Conservation (phyloP, 106 monocot species). For the Dendrobium nobile region DNA sequence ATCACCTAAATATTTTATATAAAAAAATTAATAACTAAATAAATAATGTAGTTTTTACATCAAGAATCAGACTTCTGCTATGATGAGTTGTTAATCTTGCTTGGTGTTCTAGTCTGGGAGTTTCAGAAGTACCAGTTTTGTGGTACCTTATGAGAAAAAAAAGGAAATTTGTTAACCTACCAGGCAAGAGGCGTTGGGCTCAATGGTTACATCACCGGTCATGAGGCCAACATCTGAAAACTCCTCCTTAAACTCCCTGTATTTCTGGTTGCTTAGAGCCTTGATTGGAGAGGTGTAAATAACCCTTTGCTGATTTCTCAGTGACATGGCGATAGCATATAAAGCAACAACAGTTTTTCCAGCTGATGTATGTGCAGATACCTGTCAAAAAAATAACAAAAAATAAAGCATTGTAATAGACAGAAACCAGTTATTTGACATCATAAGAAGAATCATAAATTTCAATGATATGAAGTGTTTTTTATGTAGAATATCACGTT, state of each 20-base stretch:
- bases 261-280: constrained; percentile 96
- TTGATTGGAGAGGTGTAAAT: constrained; percentile 98
- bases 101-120: not conserved
- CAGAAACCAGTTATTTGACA: not conserved
- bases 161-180: constrained; percentile 24
- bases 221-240: constrained; percentile 95
- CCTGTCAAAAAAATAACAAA: constrained; percentile 29
- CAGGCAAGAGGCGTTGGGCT: constrained; percentile 97
- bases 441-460: not conserved
- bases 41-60: not conserved
- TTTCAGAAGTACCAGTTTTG: not conserved
- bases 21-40: constrained; percentile 4
- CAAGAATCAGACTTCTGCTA: not conserved
- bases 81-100: not conserved
- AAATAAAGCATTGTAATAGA: not conserved
- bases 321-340: constrained; percentile 93
- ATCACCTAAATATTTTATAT: constrained; percentile 50
- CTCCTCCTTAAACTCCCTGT: constrained; percentile 94
- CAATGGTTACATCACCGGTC: constrained; percentile 97
- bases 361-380: constrained; percentile 96
- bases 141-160: not conserved
- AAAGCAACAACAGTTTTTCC: constrained; percentile 93
- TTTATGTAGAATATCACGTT: not conserved
- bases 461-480: not conserved
- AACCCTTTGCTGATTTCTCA: constrained; percentile 78